A percentile compares a stretch with the other conserved stretches of the same genome.
Evolutionary conservation across 371 early-diverging fungal genomes (phyloP).

Genomic region (Apophysomyces trapeziformis): DNA sequence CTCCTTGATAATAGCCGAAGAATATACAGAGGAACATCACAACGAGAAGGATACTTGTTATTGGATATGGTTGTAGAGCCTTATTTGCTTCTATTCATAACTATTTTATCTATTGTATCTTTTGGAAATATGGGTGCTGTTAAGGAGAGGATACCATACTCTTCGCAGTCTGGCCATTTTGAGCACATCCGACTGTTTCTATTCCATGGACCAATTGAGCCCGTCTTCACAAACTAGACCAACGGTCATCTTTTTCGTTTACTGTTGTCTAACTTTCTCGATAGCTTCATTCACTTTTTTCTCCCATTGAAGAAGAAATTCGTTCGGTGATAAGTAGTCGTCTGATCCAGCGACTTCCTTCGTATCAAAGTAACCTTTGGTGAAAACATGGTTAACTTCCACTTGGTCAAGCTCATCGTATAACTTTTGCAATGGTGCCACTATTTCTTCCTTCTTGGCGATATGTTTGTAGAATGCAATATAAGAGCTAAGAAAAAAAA

Average conservation of each 20-base stretch:
- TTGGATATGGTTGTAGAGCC: conserved; percentile 27
- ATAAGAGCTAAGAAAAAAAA: conserved; percentile 27
- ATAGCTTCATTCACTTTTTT: conserved; percentile 19
- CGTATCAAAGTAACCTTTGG: conserved; percentile 40
- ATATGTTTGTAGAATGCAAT: conserved; percentile 35
- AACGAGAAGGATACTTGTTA: conserved; percentile 99
- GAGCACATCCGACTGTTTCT: no score
- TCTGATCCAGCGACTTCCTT: conserved; percentile 10
- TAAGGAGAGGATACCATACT: no score
- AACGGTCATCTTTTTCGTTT: not conserved
- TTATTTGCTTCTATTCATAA: not conserved
- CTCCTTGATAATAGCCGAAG: no score
- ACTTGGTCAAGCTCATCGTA: conserved; percentile 38
- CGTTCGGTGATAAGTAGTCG: conserved; percentile 21
- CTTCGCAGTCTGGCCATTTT: no score
- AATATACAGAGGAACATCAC: conserved; percentile 91
- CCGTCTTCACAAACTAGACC: no score
- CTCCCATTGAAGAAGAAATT: conserved; percentile 17
- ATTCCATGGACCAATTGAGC: no score
- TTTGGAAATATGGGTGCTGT: no score
- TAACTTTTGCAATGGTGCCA: conserved; percentile 24
- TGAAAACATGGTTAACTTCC: conserved; percentile 39
- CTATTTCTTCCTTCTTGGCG: conserved; percentile 27
- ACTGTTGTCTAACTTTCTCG: not conserved
- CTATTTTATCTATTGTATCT: no score